These are phyloP conservation scores for Fusarium piperis DNA, from an alignment of 2,329 filamentous ascomycete species.

Conservation along the genomic window DNA sequence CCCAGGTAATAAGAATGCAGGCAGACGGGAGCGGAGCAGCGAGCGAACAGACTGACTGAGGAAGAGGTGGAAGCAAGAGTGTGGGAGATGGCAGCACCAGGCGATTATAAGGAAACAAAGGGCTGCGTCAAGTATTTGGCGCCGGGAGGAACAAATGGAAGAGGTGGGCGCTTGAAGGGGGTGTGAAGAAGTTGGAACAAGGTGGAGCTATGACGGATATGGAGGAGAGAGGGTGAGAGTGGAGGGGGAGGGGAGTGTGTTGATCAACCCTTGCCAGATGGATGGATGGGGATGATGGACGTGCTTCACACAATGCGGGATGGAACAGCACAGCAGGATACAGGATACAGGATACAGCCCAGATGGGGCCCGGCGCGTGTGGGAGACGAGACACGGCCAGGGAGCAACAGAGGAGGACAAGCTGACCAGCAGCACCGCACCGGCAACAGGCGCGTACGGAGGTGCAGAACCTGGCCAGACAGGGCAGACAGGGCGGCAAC, in stretches of 20 bases:
- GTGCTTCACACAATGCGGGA: neutral
- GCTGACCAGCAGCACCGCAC: constrained; percentile 23
- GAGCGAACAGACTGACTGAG: constrained; percentile 43
- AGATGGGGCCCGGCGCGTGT: constrained; percentile 39
- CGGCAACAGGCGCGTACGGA: constrained; percentile 30
- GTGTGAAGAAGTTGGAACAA: constrained; percentile 38
- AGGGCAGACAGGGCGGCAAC: constrained; percentile 26
- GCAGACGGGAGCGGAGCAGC: constrained; percentile 38
- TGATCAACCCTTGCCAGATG: constrained; percentile 26
- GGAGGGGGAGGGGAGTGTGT: constrained; percentile 35
- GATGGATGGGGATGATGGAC: neutral
- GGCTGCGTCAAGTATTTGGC: constrained; percentile 42
- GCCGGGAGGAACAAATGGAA: constrained; percentile 37
- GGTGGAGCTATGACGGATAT: constrained; percentile 34
- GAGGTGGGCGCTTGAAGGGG: constrained; percentile 42
- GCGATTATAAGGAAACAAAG: constrained; percentile 42
- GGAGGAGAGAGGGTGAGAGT: constrained; percentile 8
- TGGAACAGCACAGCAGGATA: neutral
- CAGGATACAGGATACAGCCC: constrained; percentile 31
- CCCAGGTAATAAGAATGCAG: constrained; percentile 32
- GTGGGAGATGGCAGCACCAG: constrained; percentile 38
- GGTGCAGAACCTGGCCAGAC: constrained; percentile 15
- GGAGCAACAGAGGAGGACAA: constrained; percentile 21
- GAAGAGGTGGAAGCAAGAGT: constrained; percentile 30
- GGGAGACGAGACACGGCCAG: constrained; percentile 24